Evolutionary conservation across 345 rosid genomes (phyloP).

Genomic region (Eucalyptus tenuipes): DNA sequence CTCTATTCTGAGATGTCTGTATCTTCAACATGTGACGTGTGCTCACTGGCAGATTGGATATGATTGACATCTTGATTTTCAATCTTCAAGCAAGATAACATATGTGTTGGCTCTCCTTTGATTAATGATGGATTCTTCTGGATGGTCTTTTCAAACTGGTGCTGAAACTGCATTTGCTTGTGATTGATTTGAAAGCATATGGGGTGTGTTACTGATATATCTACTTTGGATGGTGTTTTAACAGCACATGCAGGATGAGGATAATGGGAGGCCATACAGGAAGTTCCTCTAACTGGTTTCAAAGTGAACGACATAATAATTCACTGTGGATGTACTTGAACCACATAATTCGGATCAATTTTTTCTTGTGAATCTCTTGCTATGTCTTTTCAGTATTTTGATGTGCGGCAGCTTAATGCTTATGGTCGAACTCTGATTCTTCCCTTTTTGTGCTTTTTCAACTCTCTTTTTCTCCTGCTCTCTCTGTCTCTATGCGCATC

Average conservation of each 20-base stretch:
- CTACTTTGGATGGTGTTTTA: not conserved
- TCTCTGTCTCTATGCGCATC: not conserved
- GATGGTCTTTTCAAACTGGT: not conserved
- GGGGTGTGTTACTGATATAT: not conserved
- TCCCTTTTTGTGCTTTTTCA: not conserved
- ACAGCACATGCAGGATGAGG: constrained; percentile 95
- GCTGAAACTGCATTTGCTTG: not conserved
- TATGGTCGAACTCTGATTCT: not conserved
- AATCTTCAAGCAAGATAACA: not conserved
- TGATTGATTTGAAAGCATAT: not conserved
- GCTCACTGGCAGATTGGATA: not conserved
- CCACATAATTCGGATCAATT: not conserved
- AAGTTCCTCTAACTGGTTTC: constrained; percentile 46
- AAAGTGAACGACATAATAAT: not conserved
- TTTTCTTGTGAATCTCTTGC: not conserved
- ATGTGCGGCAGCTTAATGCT: not conserved
- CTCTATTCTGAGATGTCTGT: not conserved
- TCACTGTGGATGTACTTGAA: not conserved
- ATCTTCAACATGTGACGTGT: not conserved
- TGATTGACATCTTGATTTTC: not conserved
- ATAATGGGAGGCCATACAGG: constrained; percentile 75
- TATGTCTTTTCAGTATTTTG: not conserved
- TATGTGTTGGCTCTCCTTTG: not conserved
- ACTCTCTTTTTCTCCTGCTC: not conserved
- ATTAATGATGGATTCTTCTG: not conserved